phyloP scores from a whole-genome alignment of 257 asterid species.

The Solanum chilense region DNA sequence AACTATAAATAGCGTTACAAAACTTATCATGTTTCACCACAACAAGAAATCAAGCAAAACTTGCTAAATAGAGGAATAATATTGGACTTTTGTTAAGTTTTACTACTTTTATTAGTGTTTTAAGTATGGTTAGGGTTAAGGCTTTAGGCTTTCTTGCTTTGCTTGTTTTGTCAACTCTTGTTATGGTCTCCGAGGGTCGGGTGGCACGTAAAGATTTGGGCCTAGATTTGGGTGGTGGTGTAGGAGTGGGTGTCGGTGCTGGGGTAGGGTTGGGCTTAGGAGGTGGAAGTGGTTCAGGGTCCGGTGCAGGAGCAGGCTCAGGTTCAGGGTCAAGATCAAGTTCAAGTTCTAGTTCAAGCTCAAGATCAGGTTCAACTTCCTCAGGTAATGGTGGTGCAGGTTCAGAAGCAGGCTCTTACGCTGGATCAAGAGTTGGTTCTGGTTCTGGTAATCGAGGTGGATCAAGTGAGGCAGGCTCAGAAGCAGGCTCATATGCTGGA shows the following conservation, averaged over 20 bases:
- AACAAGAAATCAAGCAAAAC: background rate
- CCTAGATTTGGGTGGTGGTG: slow-evolving; percentile 8
- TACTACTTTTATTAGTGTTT: background rate
- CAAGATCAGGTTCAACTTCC: background rate
- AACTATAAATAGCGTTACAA: background rate
- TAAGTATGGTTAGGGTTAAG: background rate
- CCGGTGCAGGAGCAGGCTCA: slow-evolving; percentile 18
- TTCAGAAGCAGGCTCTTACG: slow-evolving; percentile 53
- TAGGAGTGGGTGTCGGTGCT: slow-evolving; percentile 19
- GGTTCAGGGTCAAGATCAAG: slow-evolving; percentile 5
- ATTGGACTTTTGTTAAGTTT: background rate
- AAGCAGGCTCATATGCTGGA: slow-evolving; percentile 56
- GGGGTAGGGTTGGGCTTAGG: slow-evolving; percentile 24
- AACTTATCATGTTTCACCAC: background rate
- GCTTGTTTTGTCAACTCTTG: slow-evolving; percentile 6
- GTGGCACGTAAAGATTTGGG: slow-evolving; percentile 24
- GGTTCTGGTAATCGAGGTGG: slow-evolving; percentile 10
- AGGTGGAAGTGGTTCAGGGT: slow-evolving; percentile 17
- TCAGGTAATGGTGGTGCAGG: slow-evolving; percentile 26
- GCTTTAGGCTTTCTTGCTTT: background rate
- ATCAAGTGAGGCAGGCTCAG: slow-evolving; percentile 28
- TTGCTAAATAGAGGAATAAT: background rate
- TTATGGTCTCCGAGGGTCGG: slow-evolving; percentile 4
- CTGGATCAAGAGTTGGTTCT: slow-evolving; percentile 59
- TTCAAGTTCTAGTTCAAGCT: slow-evolving; percentile 16